Percentiles rank a stretch among this genome's conserved stretches.
These are phyloP conservation scores for Magnolia officinalis DNA, from an alignment of 164 flowering plant species.

Conservation along the genomic window DNA sequence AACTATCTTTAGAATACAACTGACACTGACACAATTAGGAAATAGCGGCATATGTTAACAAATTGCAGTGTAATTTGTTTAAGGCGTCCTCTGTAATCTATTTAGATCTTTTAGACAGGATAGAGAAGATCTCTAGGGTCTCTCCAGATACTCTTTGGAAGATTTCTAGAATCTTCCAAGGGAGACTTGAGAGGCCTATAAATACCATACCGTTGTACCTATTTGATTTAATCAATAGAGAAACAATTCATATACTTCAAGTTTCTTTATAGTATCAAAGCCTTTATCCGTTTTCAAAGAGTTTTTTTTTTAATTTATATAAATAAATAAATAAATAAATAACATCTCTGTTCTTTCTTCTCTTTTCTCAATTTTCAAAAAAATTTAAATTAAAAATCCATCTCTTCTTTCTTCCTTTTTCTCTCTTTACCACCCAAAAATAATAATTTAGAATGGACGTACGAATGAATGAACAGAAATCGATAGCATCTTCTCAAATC, in stretches of 20 bases:
- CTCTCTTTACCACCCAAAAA: neutral
- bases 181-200: neutral
- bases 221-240: too few relatives aligned
- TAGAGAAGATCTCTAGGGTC: neutral
- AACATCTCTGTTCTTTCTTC: neutral
- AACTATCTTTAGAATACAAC: too few relatives aligned
- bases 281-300: too few relatives aligned
- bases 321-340: too few relatives aligned
- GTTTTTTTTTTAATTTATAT: too few relatives aligned
- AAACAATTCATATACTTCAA: neutral
- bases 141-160: neutral
- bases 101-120: neutral
- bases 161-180: neutral
- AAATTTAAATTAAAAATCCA: too few relatives aligned
- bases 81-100: too few relatives aligned
- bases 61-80: too few relatives aligned
- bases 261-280: neutral
- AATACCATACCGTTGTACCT: neutral
- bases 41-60: too few relatives aligned
- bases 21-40: too few relatives aligned
- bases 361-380: too few relatives aligned
- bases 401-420: too few relatives aligned
- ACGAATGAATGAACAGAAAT: neutral
- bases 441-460: neutral
- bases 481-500: neutral